A percentile compares a stretch with the other conserved stretches of the same genome.
phyloP scores from a whole-genome alignment of 2,329 filamentous ascomycete species.

The Hypomyces perniciosus region DNA sequence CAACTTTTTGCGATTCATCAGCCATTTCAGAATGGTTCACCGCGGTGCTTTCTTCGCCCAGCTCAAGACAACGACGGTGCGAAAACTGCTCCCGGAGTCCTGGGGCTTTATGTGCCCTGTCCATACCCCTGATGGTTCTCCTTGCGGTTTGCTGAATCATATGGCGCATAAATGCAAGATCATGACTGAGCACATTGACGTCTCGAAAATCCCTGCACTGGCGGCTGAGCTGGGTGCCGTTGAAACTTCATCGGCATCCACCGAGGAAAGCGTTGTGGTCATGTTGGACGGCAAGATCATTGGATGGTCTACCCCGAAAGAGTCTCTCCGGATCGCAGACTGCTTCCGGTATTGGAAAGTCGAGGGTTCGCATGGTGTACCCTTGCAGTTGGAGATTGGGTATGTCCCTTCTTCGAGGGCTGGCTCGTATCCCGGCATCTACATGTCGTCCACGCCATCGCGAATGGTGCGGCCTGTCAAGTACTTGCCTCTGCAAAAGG shows the following conservation, averaged over 20 bases:
- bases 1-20: slow-evolving; percentile 97
- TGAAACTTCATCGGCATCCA: slow-evolving; percentile 67
- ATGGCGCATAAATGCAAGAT: slow-evolving; percentile 92
- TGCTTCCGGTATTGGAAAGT: slow-evolving; percentile 95
- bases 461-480: slow-evolving; percentile 89
- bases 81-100: slow-evolving; percentile 90
- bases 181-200: slow-evolving; percentile 68
- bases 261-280: slow-evolving; percentile 79
- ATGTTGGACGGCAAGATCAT: slow-evolving; percentile 87
- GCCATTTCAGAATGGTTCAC: slow-evolving; percentile 98
- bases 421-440: slow-evolving; percentile 94
- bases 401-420: slow-evolving; percentile 82
- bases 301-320: slow-evolving; percentile 81
- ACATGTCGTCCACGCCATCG: slow-evolving; percentile 80
- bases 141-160: slow-evolving; percentile 92
- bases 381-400: slow-evolving; percentile 81
- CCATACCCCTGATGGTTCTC: slow-evolving; percentile 92
- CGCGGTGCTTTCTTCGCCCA: slow-evolving; percentile 98
- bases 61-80: slow-evolving; percentile 91
- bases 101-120: slow-evolving; percentile 98
- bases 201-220: slow-evolving; percentile 65
- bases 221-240: slow-evolving; percentile 75
- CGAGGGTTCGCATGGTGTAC: slow-evolving; percentile 72
- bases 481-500: slow-evolving; percentile 78
- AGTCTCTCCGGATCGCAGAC: slow-evolving; percentile 75